Conservation (phyloP, 345 rosid species). For the Adansonia digitata region DNA sequence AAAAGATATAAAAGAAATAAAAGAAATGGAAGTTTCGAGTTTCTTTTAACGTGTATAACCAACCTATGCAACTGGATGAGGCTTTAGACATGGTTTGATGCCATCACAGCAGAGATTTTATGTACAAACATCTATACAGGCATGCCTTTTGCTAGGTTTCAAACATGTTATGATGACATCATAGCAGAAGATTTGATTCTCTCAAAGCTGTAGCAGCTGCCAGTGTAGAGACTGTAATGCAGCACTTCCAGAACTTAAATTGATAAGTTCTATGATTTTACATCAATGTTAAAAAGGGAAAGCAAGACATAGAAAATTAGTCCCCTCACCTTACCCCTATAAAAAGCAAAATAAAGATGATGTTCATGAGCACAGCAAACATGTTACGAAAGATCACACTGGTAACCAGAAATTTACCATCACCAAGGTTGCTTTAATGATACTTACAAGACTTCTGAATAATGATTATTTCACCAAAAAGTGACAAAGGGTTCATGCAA, state of each 20-base stretch:
- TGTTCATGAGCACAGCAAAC: neutral
- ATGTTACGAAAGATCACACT: neutral
- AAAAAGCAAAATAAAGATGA: neutral
- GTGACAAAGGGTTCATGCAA: neutral
- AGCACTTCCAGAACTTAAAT: conserved; percentile 4
- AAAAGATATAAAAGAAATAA: conserved; percentile 17
- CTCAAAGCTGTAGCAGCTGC: neutral
- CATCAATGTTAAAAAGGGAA: neutral
- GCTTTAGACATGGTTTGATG: neutral
- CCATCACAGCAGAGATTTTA: neutral
- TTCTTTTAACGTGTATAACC: neutral
- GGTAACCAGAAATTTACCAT: neutral
- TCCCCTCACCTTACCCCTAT: neutral
- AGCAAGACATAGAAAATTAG: neutral
- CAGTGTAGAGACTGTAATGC: neutral
- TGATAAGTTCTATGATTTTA: neutral
- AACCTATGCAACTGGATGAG: neutral
- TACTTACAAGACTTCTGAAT: neutral
- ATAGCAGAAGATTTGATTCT: neutral
- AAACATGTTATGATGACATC: neutral
- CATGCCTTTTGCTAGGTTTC: neutral
- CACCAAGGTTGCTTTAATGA: neutral
- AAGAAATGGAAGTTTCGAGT: neutral
- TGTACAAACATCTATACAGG: neutral
- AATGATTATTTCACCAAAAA: neutral